Percentiles rank a stretch among this genome's conserved stretches.
These are phyloP conservation scores for Harringtonia aguacate DNA, from an alignment of 2,329 filamentous ascomycete species.

Conservation along the genomic window DNA sequence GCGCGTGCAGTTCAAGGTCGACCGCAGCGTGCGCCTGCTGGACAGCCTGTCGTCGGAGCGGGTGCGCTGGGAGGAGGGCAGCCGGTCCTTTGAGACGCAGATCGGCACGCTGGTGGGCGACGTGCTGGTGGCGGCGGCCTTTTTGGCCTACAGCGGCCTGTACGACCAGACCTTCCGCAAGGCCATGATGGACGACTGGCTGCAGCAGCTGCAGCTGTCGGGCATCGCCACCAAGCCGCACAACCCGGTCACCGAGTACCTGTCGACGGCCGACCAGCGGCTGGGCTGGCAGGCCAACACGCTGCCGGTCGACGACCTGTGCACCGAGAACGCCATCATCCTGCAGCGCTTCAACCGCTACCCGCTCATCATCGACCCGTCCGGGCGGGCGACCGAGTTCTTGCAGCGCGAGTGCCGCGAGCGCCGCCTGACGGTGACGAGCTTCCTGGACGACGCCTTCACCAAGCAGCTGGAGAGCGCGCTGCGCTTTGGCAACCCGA, in stretches of 20 bases:
- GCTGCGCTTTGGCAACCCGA: slow-evolving; percentile 93
- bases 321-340: slow-evolving; percentile 96
- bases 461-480: slow-evolving; percentile 97
- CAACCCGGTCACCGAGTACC: slow-evolving; percentile 90
- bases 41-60: slow-evolving; percentile 93
- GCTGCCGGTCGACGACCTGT: slow-evolving; percentile 90
- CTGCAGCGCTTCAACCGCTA: slow-evolving; percentile 97
- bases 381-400: slow-evolving; percentile 89
- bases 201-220: slow-evolving; percentile 85
- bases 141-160: slow-evolving; percentile 91
- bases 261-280: slow-evolving; percentile 92
- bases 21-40: slow-evolving; percentile 85
- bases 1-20: slow-evolving; percentile 94
- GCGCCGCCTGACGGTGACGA: slow-evolving; percentile 87
- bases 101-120: slow-evolving; percentile 95
- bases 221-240: slow-evolving; percentile 87
- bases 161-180: slow-evolving; percentile 98
- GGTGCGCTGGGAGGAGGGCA: slow-evolving; percentile 89
- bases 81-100: slow-evolving; percentile 95
- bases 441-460: slow-evolving; percentile 95
- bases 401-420: slow-evolving; percentile 91
- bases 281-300: slow-evolving; percentile 91
- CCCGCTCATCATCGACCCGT: slow-evolving; percentile 95
- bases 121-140: slow-evolving; percentile 90
- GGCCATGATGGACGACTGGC: slow-evolving; percentile 95